Conservation (phyloP, 2,329 filamentous ascomycete genomes). For the Biscogniauxia sp. region DNA sequence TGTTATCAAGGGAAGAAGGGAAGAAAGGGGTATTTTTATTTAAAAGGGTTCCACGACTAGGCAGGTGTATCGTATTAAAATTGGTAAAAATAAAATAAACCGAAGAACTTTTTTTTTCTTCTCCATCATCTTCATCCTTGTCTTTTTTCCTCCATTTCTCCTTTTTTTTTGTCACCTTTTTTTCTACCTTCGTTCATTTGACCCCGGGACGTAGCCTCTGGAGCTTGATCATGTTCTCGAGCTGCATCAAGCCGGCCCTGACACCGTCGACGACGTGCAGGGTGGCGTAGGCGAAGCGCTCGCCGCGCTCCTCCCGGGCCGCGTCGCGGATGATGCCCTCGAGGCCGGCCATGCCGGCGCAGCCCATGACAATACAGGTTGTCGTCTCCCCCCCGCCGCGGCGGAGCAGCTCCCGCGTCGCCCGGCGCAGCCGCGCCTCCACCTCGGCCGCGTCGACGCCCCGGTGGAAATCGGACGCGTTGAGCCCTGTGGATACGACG, state of each 20-base stretch:
- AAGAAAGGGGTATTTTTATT: too few relatives aligned
- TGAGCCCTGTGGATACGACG: constrained; percentile 78
- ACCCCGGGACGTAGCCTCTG: constrained; percentile 33
- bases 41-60: too few relatives aligned
- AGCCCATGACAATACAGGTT: constrained; percentile 76
- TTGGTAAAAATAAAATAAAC: not conserved
- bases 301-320: constrained; percentile 62
- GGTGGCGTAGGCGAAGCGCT: constrained; percentile 49
- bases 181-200: too few relatives aligned
- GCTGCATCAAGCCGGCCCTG: constrained; percentile 62
- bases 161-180: too few relatives aligned
- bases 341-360: constrained; percentile 87
- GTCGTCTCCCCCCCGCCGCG: constrained; percentile 57
- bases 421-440: constrained; percentile 61
- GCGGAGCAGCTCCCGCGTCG: constrained; percentile 63
- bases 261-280: constrained; percentile 79
- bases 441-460: constrained; percentile 64
- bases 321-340: constrained; percentile 72
- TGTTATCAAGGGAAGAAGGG: too few relatives aligned
- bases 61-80: not conserved
- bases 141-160: too few relatives aligned
- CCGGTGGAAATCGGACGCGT: constrained; percentile 75
- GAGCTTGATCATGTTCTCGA: constrained; percentile 54
- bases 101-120: too few relatives aligned
- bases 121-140: too few relatives aligned